These are phyloP conservation scores for Calonectria hawksworthii DNA, from an alignment of 2,329 filamentous ascomycete genomes.

Conservation along the genomic window DNA sequence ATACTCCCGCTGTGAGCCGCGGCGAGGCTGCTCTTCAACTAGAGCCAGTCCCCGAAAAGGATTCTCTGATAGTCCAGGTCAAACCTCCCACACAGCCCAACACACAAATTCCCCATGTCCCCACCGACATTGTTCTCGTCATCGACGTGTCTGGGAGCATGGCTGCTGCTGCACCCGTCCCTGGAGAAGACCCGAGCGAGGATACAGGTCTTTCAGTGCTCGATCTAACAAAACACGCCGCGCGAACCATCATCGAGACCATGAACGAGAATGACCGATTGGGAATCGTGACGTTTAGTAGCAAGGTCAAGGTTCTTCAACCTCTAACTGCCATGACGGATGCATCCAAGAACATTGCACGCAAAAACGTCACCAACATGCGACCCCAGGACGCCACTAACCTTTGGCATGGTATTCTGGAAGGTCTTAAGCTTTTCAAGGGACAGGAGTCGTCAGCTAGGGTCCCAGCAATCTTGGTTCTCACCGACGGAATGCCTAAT, in stretches of 20 bases:
- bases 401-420: conserved; percentile 69
- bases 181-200: conserved; percentile 60
- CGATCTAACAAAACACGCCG: conserved; percentile 72
- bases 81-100: conserved; percentile 57
- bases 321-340: conserved; percentile 62
- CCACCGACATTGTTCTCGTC: conserved; percentile 73
- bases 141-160: conserved; percentile 75
- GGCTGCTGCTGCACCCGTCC: conserved; percentile 60
- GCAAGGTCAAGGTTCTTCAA: conserved; percentile 59
- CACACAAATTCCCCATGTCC: conserved; percentile 54
- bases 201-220: conserved; percentile 66
- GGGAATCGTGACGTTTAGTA: conserved; percentile 69
- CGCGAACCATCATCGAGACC: conserved; percentile 69
- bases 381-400: conserved; percentile 60
- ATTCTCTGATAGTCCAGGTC: conserved; percentile 62
- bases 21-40: conserved; percentile 49
- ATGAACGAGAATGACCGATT: conserved; percentile 68
- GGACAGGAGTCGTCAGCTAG: conserved; percentile 47
- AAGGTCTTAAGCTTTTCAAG: conserved; percentile 65
- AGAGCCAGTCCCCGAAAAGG: conserved; percentile 53
- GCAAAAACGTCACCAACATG: conserved; percentile 60
- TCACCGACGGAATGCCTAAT: conserved; percentile 70
- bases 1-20: not conserved
- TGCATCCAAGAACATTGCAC: conserved; percentile 58
- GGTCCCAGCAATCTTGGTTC: conserved; percentile 65